Conservation (phyloP, 805 yeast genomes). For the Saccharomycopsis oosterbeekiorum region DNA sequence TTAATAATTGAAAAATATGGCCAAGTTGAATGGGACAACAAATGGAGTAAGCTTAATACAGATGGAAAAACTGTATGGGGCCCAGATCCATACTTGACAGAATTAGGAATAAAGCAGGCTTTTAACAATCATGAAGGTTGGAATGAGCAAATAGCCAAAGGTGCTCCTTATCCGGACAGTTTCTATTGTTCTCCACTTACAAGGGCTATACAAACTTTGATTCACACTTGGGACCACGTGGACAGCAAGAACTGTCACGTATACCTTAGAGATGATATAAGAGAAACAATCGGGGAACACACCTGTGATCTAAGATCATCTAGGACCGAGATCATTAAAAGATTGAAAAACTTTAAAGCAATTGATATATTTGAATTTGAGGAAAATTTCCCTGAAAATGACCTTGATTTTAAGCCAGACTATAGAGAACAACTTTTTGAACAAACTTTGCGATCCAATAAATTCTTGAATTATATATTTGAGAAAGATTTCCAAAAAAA, state of each 20-base stretch:
- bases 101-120: conserved; percentile 48
- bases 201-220: conserved; percentile 49
- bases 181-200: conserved; percentile 57
- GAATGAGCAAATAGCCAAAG: conserved; percentile 30
- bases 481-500: conserved; percentile 21
- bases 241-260: background rate
- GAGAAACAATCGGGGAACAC: conserved; percentile 55
- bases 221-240: conserved; percentile 39
- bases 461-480: conserved; percentile 38
- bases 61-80: conserved; percentile 49
- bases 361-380: conserved; percentile 32
- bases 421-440: conserved; percentile 35
- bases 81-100: conserved; percentile 53
- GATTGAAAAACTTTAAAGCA: conserved; percentile 24
- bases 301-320: conserved; percentile 47
- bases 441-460: conserved; percentile 36
- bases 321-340: conserved; percentile 28
- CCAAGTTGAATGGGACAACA: conserved; percentile 42
- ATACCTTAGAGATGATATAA: conserved; percentile 35
- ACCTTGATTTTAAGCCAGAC: conserved; percentile 32
- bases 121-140: conserved; percentile 35
- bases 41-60: conserved; percentile 43
- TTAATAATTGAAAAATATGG: conserved; percentile 47
- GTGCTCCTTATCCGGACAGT: conserved; percentile 46
- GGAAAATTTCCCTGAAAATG: conserved; percentile 37